Base-by-base conservation (phyloP, 192 early-diverging fungal genomes). In the Podila horticola region DNA sequence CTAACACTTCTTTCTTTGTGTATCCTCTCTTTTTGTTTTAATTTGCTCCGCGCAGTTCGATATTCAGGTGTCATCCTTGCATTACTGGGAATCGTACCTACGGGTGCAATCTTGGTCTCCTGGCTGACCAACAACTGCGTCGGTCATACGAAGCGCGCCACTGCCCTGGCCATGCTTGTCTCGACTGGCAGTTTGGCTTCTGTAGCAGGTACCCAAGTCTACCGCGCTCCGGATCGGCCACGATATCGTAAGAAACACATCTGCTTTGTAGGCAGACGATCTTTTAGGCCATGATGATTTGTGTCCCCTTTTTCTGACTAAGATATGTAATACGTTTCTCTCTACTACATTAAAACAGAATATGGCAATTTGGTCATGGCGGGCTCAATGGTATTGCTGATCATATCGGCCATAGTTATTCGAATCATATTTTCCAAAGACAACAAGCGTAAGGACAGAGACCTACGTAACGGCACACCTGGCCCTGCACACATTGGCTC, bases 111-210 rank as follows among this genome's bases (percentile, higher is more conserved):
- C 19, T 29, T 76, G 62, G 55, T 49, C 5, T 69, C 74, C 9
- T 92, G 91, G 91, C 83, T 91, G 72, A 82, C 86, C 10, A 89
- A 87, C 60, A 92, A 92, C 55, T 74, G 87, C 5, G 60, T 90
- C 29, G 88, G 89, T 10, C 85, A 85, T 15, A 90, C 89, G 2
- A 89, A 91, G 50, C 86, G 88, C 50, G 91, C 86, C 28, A 89
- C 90, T 10, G 87, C 84, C 22, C 52, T 85, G 49, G 85, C 83
- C 2, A 76, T 88, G 72, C 75, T 85, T 0, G 77, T 85, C 22
- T 91, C 89, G 67, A 66, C 90, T 12, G 88, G 87, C 10, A 84
- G 87, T 20, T 62, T 89, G 10, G 84, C 85, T 22, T 74, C 83
- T 1, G 81, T 91, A 57, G 81, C 86, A 24, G 91, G 91, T 9